Conservation (phyloP, 371 early-diverging fungal species). For the Entomophthora muscae region DNA sequence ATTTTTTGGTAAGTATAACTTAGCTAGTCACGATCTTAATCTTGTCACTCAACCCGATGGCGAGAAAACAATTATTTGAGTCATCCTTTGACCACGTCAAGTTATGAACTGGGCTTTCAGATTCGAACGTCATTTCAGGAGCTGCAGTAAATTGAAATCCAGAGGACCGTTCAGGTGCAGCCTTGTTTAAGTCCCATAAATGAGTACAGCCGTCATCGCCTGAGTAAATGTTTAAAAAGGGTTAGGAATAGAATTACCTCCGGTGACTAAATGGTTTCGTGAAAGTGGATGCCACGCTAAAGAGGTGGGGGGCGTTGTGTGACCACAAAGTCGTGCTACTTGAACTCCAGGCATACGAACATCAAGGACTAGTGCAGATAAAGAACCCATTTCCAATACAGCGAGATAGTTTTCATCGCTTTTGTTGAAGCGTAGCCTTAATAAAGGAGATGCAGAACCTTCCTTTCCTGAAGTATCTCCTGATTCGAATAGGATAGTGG, state of each 20-base stretch:
- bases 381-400: conserved; percentile 70
- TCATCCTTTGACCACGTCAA: background rate
- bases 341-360: conserved; percentile 80
- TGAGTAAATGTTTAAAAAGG: background rate
- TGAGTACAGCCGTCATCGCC: background rate
- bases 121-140: background rate
- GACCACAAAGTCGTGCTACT: conserved; percentile 62
- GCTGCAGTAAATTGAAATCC: background rate
- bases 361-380: conserved; percentile 66
- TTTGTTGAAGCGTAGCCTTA: conserved; percentile 75
- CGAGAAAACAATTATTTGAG: background rate
- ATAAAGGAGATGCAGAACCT: conserved; percentile 32
- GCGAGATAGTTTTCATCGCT: conserved; percentile 78
- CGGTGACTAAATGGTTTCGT: conserved; percentile 46
- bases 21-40: background rate
- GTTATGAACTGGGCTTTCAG: background rate
- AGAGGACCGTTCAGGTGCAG: background rate
- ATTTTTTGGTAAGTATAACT: no score
- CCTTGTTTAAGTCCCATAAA: background rate
- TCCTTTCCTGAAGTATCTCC: conserved; percentile 18
- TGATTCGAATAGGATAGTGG: conserved; percentile 93
- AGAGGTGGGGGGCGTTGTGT: conserved; percentile 53
- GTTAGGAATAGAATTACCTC: conserved; percentile 26
- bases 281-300: conserved; percentile 68
- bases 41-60: background rate